Percentiles rank a stretch among this genome's conserved stretches.
Conservation (phyloP, 2,329 filamentous ascomycete species). For the Clarireedia homoeocarpa region DNA sequence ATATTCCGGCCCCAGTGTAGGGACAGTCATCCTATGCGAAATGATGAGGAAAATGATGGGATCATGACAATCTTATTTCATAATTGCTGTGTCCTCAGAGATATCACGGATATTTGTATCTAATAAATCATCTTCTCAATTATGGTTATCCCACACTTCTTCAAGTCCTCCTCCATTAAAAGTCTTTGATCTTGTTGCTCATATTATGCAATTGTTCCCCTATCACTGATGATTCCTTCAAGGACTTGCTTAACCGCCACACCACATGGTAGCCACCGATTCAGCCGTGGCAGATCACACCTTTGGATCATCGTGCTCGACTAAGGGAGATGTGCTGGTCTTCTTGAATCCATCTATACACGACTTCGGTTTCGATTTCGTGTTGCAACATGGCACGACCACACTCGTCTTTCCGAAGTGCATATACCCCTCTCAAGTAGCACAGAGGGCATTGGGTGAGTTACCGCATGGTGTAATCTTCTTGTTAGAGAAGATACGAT, state of each 20-base stretch:
- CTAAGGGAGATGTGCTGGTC: constrained; percentile 72
- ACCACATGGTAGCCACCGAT: constrained; percentile 64
- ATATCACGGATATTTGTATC: neutral
- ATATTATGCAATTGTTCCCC: constrained; percentile 76
- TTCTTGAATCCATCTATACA: constrained; percentile 65
- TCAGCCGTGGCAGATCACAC: constrained; percentile 82
- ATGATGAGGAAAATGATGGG: no score
- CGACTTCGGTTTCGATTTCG: constrained; percentile 74
- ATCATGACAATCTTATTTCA: neutral
- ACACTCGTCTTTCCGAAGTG: constrained; percentile 74
- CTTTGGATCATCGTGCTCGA: constrained; percentile 70
- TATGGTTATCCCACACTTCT: constrained; percentile 67
- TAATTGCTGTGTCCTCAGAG: neutral
- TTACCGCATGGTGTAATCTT: constrained; percentile 66
- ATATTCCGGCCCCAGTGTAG: no score
- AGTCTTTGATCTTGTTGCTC: constrained; percentile 60
- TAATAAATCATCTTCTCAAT: constrained; percentile 54
- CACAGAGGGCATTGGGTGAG: constrained; percentile 85
- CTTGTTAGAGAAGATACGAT: constrained; percentile 59
- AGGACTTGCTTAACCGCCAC: constrained; percentile 74
- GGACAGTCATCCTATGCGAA: no score
- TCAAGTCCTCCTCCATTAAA: constrained; percentile 68
- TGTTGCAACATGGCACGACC: constrained; percentile 76
- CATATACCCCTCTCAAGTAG: constrained; percentile 86
- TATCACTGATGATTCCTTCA: constrained; percentile 63